Conservation (phyloP, 345 rosid species). For the Citrus sp. region DNA sequence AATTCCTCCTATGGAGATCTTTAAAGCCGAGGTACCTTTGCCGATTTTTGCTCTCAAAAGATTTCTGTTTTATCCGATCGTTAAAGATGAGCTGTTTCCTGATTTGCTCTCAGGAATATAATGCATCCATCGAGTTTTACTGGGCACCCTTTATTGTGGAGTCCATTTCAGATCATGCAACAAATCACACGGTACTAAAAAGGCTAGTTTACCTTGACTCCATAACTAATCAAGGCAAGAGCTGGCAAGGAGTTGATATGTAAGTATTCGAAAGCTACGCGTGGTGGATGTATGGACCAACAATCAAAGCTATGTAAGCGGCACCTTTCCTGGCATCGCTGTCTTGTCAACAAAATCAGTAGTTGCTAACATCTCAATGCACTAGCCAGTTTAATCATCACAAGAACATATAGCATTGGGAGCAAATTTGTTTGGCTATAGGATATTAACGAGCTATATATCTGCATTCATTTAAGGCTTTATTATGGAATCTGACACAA, state of each 20-base stretch:
- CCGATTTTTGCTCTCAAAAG: too few species aligned
- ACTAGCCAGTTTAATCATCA: background rate
- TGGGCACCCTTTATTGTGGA: conserved; percentile 96
- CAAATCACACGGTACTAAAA: conserved; percentile 75
- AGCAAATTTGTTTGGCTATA: background rate
- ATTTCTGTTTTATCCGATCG: background rate
- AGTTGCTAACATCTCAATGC: background rate
- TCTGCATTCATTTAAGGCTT: background rate
- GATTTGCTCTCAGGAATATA: conserved; percentile 55
- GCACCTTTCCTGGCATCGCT: background rate
- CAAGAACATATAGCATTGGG: background rate
- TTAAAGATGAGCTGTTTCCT: background rate
- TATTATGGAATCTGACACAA: background rate
- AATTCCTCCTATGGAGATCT: conserved; percentile 84
- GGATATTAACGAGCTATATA: background rate
- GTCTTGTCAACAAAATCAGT: too few species aligned
- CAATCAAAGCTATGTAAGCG: conserved; percentile 79
- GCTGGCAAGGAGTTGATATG: conserved; percentile 70
- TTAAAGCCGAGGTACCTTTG: conserved; percentile 60
- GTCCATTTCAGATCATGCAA: conserved; percentile 87
- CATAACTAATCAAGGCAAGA: conserved; percentile 69
- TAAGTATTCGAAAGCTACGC: conserved; percentile 83
- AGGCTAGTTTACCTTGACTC: conserved; percentile 80
- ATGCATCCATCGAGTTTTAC: conserved; percentile 73
- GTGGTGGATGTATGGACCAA: conserved; percentile 94